A percentile compares a stretch with the other conserved stretches of the same genome.
These are phyloP conservation scores for Eucalyptus erythrocorys DNA, from an alignment of 345 rosid genomes.

Conservation along the genomic window DNA sequence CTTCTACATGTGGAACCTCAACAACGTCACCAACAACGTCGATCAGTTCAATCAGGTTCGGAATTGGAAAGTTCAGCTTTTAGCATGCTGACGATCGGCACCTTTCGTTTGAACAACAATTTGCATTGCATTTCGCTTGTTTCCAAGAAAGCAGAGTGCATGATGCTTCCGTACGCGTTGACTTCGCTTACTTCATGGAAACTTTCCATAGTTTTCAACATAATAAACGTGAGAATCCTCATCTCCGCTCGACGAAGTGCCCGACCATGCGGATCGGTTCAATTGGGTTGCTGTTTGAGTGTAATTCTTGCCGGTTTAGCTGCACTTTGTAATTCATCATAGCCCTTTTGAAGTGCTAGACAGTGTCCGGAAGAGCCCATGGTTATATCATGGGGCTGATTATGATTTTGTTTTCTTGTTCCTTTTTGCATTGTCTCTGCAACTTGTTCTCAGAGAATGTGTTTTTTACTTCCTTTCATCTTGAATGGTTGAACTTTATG, in stretches of 20 bases:
- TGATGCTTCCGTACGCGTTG: background rate
- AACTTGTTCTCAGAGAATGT: background rate
- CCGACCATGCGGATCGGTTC: background rate
- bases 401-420: background rate
- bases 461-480: background rate
- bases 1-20: accelerated
- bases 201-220: background rate
- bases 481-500: background rate
- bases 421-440: background rate
- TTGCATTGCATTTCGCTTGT: background rate
- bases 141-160: background rate
- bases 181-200: background rate
- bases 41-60: background rate
- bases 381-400: background rate
- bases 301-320: background rate
- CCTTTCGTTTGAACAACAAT: background rate
- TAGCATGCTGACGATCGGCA: background rate
- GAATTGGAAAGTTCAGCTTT: background rate
- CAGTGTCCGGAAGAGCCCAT: background rate
- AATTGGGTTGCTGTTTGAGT: background rate
- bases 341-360: background rate
- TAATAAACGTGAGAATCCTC: background rate
- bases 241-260: background rate
- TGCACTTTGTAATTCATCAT: background rate
- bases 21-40: background rate